These are phyloP conservation scores for Cucurbita argyrosperma DNA, from an alignment of 306 rosid genomes.

Conservation along the genomic window DNA sequence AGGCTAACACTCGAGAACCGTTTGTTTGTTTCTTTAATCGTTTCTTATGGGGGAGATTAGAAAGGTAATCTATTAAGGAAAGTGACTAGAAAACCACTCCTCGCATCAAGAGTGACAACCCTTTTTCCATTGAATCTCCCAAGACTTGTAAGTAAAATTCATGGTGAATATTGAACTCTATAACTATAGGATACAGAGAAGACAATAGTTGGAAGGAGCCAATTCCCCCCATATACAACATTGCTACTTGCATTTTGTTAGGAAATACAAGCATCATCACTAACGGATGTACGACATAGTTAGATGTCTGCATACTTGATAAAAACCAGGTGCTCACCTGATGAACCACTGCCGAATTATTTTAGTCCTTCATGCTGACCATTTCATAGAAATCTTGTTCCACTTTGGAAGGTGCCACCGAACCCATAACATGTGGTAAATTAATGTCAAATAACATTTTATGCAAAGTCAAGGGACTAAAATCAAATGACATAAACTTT, in stretches of 20 bases:
- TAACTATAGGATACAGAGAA: no score
- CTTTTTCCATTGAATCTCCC: no score
- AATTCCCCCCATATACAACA: background rate
- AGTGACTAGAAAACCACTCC: no score
- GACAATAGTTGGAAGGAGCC: background rate
- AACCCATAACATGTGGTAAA: background rate
- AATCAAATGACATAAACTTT: background rate
- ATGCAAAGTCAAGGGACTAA: background rate
- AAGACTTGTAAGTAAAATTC: no score
- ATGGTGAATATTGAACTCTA: no score
- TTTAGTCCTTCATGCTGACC: background rate
- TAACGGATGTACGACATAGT: background rate
- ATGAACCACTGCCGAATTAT: slow-evolving; percentile 72
- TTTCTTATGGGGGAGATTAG: no score
- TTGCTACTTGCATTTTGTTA: background rate
- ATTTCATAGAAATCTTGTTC: background rate
- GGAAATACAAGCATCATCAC: background rate
- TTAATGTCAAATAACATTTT: background rate
- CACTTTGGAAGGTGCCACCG: background rate
- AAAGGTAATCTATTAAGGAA: no score
- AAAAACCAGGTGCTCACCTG: slow-evolving; percentile 39
- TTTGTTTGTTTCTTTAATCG: no score
- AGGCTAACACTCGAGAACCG: no score
- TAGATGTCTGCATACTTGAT: background rate
- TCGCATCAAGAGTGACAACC: no score